phyloP scores from a whole-genome alignment of 2,329 filamentous ascomycete species.

The Corynespora cassiicola region DNA sequence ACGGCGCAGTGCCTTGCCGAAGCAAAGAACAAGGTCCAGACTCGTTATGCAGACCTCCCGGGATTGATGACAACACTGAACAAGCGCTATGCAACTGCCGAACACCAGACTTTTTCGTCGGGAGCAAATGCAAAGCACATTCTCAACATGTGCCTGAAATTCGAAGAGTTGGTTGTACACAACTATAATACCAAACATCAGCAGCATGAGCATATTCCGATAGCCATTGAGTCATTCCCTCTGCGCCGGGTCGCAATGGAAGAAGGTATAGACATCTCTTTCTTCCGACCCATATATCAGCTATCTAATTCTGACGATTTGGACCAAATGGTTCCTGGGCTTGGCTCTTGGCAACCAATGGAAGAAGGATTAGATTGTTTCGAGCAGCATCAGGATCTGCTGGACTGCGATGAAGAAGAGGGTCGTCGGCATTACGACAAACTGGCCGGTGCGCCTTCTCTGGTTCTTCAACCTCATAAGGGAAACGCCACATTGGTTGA shows the following conservation, averaged over 20 bases:
- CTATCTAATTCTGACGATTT: neutral
- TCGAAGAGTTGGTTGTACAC: too few species aligned
- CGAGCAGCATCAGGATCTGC: neutral
- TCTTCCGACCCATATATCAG: too few species aligned
- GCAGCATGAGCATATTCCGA: neutral
- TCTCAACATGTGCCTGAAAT: too few species aligned
- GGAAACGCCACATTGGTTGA: constrained; percentile 35
- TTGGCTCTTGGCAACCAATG: neutral
- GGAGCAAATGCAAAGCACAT: too few species aligned
- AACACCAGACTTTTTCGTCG: too few species aligned
- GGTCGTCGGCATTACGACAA: constrained; percentile 14
- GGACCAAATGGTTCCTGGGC: neutral
- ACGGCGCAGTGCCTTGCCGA: too few species aligned
- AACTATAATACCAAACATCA: neutral
- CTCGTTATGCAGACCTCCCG: too few species aligned
- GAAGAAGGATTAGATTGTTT: constrained; percentile 5
- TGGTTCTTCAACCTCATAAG: constrained; percentile 6
- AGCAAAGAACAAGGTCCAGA: too few species aligned
- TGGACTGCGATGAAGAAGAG: neutral
- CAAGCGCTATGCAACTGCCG: too few species aligned
- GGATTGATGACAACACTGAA: too few species aligned
- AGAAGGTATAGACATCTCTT: too few species aligned
- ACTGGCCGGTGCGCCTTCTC: constrained; percentile 20
- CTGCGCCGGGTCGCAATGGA: constrained; percentile 7
- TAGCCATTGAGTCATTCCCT: neutral